Conservation (phyloP, 306 rosid species). For the Prunus campanulata region DNA sequence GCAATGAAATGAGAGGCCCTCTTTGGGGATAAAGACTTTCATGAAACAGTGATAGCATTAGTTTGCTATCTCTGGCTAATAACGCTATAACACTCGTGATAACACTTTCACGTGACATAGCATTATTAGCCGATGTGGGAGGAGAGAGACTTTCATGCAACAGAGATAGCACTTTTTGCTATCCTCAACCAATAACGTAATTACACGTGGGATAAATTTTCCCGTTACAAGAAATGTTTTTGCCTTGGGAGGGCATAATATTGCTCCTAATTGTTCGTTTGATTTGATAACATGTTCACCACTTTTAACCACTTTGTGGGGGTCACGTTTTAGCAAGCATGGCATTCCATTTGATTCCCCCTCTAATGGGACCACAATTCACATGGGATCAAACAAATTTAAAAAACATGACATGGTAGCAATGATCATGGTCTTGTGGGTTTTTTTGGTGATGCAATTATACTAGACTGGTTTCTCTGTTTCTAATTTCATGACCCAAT, state of each 20-base stretch:
- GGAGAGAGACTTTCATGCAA: too few species aligned
- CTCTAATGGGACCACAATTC: conserved; percentile 2
- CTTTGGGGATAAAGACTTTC: neutral
- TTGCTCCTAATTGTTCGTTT: conserved; percentile 41
- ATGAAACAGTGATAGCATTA: too few species aligned
- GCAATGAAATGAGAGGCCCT: conserved; percentile 26
- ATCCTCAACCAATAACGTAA: too few species aligned
- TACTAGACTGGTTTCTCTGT: neutral
- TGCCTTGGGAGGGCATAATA: conserved; percentile 41
- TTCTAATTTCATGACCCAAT: neutral
- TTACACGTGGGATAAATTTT: too few species aligned
- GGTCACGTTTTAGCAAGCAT: conserved; percentile 37
- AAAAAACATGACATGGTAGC: neutral
- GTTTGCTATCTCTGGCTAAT: too few species aligned
- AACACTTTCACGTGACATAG: too few species aligned
- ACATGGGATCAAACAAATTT: neutral
- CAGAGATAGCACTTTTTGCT: too few species aligned
- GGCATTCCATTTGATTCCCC: conserved; percentile 10
- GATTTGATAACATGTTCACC: conserved; percentile 54
- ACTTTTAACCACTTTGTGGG: conserved; percentile 48
- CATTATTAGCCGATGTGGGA: too few species aligned
- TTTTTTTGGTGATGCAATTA: neutral
- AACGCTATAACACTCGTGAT: too few species aligned
- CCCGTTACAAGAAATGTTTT: too few species aligned
- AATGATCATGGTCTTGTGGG: neutral